Conservation (phyloP, 2,329 filamentous ascomycete genomes). For the Tolypocladium pustulatum region DNA sequence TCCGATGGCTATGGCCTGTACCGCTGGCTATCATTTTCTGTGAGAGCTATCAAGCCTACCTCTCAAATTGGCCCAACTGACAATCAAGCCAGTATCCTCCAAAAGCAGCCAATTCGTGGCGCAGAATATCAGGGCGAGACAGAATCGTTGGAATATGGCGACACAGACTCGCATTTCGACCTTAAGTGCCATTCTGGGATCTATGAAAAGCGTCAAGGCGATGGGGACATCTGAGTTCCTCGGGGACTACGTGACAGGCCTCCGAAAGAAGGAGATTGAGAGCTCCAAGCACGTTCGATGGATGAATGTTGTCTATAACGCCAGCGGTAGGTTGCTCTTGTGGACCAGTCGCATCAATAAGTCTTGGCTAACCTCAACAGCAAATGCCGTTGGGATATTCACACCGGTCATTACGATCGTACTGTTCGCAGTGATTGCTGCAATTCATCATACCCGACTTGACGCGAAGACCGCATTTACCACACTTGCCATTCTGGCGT, state of each 20-base stretch:
- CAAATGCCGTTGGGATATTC: background rate
- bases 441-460: background rate
- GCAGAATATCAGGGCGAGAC: background rate
- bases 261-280: background rate
- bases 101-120: background rate
- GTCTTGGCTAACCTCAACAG: background rate
- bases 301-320: background rate
- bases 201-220: background rate
- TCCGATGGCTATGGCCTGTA: background rate
- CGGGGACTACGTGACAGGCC: background rate
- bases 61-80: background rate
- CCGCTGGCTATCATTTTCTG: background rate
- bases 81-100: background rate
- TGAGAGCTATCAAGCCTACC: background rate
- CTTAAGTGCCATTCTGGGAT: background rate
- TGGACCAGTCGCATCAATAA: background rate
- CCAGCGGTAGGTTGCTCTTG: background rate
- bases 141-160: background rate
- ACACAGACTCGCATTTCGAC: background rate
- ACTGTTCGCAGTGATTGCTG: background rate
- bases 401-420: background rate
- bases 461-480: background rate
- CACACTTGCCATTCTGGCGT: slow-evolving; percentile 1
- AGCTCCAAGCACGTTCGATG: background rate
- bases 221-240: background rate